phyloP scores from a whole-genome alignment of 352 stramenopile species.

The Globisporangium echinulatum region DNA sequence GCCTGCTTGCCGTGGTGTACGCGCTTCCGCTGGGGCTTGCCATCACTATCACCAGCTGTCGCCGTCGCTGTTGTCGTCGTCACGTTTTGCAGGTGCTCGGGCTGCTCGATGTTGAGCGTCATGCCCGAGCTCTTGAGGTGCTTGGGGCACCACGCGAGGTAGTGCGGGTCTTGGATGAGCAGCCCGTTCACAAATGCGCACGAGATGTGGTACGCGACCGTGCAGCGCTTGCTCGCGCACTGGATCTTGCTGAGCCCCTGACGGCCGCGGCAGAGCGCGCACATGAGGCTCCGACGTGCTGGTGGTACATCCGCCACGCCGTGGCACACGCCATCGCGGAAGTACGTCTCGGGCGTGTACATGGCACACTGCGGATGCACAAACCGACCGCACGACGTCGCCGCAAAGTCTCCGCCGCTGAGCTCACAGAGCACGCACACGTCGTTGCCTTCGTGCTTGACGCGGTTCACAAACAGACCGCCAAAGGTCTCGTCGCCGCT shows the following conservation, averaged over 20 bases:
- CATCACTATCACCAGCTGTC: not conserved
- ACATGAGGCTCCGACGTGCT: conserved; percentile 43
- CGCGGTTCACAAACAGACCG: conserved; percentile 70
- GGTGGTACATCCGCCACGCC: conserved; percentile 48
- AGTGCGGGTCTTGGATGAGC: conserved; percentile 56
- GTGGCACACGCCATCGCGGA: conserved; percentile 60
- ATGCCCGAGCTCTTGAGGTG: conserved; percentile 72
- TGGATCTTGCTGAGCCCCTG: conserved; percentile 81
- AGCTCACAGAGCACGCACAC: conserved; percentile 68
- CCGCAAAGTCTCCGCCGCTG: conserved; percentile 68
- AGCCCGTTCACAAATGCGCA: conserved; percentile 71
- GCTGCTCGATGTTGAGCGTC: conserved; percentile 53
- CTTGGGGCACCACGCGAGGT: conserved; percentile 68
- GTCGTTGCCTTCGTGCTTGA: conserved; percentile 65
- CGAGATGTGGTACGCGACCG: conserved; percentile 56
- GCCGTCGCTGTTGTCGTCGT: conserved; percentile 11
- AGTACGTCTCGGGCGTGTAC: conserved; percentile 83
- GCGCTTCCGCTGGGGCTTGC: conserved; percentile 11
- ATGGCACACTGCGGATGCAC: conserved; percentile 78
- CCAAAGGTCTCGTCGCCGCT: conserved; percentile 56
- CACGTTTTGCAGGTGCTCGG: conserved; percentile 47
- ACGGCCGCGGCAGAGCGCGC: conserved; percentile 49
- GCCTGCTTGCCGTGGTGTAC: conserved; percentile 15
- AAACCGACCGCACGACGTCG: conserved; percentile 47
- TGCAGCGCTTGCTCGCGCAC: conserved; percentile 60